Percentiles rank a stretch among this genome's conserved stretches.
Conservation (phyloP, 176 grass and related monocot genomes). For the Zizania latifolia region DNA sequence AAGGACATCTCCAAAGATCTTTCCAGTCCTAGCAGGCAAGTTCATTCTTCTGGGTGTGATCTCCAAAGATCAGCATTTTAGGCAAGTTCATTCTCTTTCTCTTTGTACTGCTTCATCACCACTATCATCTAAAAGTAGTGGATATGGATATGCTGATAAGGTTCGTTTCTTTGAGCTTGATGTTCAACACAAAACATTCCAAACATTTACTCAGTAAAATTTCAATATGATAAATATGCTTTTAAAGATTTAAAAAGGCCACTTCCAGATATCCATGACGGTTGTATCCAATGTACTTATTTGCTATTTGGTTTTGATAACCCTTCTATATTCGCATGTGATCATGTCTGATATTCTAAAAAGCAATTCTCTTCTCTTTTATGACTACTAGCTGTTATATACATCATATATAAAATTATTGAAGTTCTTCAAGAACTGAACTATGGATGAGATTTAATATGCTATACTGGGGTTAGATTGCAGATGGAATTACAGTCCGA, state of each 20-base stretch:
- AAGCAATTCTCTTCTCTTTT: background rate
- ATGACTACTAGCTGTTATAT: slow-evolving; percentile 4
- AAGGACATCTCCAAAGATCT: slow-evolving; percentile 71
- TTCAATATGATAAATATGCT: background rate
- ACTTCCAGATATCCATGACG: background rate
- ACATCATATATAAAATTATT: background rate
- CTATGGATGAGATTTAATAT: slow-evolving; percentile 18
- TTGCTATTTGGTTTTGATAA: slow-evolving; percentile 1
- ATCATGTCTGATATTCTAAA: background rate
- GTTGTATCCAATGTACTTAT: background rate
- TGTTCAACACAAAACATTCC: background rate
- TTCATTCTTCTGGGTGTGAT: background rate
- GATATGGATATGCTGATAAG: slow-evolving; percentile 98
- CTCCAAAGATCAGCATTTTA: background rate
- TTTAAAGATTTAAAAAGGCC: background rate
- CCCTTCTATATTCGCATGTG: background rate
- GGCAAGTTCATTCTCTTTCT: slow-evolving; percentile 1
- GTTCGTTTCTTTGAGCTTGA: slow-evolving; percentile 34
- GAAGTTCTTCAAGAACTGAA: slow-evolving; percentile 25
- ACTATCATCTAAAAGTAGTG: slow-evolving; percentile 62
- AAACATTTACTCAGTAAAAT: slow-evolving; percentile 4
- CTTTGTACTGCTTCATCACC: slow-evolving; percentile 42
- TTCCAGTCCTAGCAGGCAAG: slow-evolving; percentile 62
- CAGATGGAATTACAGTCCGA: slow-evolving; percentile 98
- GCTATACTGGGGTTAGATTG: slow-evolving; percentile 55